Conservation (phyloP, 2,329 filamentous ascomycete species). For the Shiraia sp. region DNA sequence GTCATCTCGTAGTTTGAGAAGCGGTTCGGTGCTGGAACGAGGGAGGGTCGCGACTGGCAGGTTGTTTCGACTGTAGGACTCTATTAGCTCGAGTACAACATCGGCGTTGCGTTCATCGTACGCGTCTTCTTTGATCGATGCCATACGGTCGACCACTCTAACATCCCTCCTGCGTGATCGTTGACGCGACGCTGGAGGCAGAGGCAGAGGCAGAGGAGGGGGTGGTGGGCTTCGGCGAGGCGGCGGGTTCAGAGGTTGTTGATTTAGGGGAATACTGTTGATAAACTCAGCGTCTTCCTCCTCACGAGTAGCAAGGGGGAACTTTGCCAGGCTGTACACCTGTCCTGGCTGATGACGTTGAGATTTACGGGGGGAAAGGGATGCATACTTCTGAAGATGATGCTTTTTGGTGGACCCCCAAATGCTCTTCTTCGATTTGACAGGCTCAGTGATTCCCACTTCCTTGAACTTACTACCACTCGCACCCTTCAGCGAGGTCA, state of each 20-base stretch:
- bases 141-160: constrained; percentile 19
- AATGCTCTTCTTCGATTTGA: constrained; percentile 7
- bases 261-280: not conserved
- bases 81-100: constrained; percentile 20
- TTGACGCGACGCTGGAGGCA: not conserved
- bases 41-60: not conserved
- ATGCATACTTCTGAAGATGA: constrained; percentile 9
- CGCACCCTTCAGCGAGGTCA: constrained; percentile 3
- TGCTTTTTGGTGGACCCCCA: constrained; percentile 14
- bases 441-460: constrained; percentile 9
- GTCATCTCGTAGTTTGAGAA: not conserved
- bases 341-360: not conserved
- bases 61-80: constrained; percentile 16
- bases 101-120: constrained; percentile 15
- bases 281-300: too few relatives aligned
- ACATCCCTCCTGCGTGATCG: constrained; percentile 15
- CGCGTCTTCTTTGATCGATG: constrained; percentile 30
- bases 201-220: too few relatives aligned
- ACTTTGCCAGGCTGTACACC: not conserved
- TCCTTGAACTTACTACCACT: constrained; percentile 12
- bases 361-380: constrained; percentile 7
- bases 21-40: not conserved
- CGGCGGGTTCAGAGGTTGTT: constrained; percentile 12
- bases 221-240: constrained; percentile 1
- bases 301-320: not conserved